Conservation (phyloP, 2,329 filamentous ascomycete species). For the Penicillium italicum region DNA sequence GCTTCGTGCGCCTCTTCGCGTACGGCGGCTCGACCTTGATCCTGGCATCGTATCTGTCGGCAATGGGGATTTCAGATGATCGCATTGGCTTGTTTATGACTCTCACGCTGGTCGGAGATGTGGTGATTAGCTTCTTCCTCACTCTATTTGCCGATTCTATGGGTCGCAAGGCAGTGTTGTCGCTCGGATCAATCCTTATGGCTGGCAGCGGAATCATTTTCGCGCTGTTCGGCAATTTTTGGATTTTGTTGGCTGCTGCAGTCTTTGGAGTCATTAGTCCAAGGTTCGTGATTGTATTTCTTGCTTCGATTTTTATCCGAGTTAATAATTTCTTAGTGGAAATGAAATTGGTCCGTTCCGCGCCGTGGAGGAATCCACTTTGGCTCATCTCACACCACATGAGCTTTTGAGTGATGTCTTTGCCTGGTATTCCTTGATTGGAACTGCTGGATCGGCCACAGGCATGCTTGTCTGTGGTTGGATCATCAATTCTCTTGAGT, state of each 20-base stretch:
- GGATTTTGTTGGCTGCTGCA: conserved; percentile 56
- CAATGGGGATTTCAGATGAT: conserved; percentile 54
- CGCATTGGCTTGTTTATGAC: conserved; percentile 64
- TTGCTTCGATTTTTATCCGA: neutral
- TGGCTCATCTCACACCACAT: conserved; percentile 58
- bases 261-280: conserved; percentile 61
- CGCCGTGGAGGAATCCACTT: conserved; percentile 62
- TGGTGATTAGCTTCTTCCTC: conserved; percentile 55
- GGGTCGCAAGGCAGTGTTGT: conserved; percentile 54
- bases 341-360: conserved; percentile 66
- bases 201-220: conserved; percentile 55
- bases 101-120: conserved; percentile 59
- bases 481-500: conserved; percentile 52
- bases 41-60: conserved; percentile 59
- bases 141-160: conserved; percentile 58
- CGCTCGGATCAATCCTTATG: conserved; percentile 56
- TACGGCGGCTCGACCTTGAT: conserved; percentile 60
- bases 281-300: conserved; percentile 38
- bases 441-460: conserved; percentile 58
- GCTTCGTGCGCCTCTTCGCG: conserved; percentile 58
- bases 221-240: conserved; percentile 54
- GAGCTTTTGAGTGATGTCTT: conserved; percentile 60
- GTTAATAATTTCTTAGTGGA: conserved; percentile 38
- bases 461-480: conserved; percentile 60
- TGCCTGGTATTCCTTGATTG: conserved; percentile 57